Percentiles rank a stretch among this genome's conserved stretches.
phyloP scores from a whole-genome alignment of 352 stramenopile genomes.

The Phytopythium oedochilum region DNA sequence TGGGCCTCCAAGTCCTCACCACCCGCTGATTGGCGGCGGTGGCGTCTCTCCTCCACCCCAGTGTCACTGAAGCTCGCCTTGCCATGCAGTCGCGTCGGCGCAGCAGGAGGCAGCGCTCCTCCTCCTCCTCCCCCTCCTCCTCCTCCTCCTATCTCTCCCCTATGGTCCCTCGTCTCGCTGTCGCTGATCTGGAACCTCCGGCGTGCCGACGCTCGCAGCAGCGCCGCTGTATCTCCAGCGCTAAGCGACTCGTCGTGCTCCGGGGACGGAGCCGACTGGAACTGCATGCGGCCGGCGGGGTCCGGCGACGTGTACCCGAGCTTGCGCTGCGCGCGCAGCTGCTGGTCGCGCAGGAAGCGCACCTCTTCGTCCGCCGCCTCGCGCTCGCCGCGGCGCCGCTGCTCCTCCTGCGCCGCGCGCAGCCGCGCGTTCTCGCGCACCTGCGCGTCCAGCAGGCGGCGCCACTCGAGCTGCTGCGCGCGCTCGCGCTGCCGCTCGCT shows the following conservation, averaged over 20 bases:
- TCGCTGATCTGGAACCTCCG: constrained; percentile 14
- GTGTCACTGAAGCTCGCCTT: background rate
- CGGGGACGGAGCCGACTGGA: constrained; percentile 13
- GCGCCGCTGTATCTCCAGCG: constrained; percentile 7
- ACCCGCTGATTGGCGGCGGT: background rate
- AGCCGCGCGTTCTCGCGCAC: constrained; percentile 64
- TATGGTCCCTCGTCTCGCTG: too few species aligned
- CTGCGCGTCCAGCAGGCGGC: constrained; percentile 61
- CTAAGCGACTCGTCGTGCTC: background rate
- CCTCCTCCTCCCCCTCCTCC: background rate
- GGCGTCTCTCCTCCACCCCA: background rate
- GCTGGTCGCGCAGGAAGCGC: constrained; percentile 43
- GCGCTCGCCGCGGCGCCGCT: constrained; percentile 28
- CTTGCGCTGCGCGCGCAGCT: constrained; percentile 57
- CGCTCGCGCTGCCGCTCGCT: constrained; percentile 55
- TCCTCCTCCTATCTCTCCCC: too few species aligned
- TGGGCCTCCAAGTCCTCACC: too few species aligned
- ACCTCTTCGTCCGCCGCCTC: constrained; percentile 47
- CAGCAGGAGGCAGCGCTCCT: constrained; percentile 17
- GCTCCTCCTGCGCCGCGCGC: constrained; percentile 34
- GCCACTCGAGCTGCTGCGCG: constrained; percentile 70
- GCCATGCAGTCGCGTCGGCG: constrained; percentile 14
- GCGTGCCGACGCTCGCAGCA: constrained; percentile 4
- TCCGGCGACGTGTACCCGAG: constrained; percentile 18
- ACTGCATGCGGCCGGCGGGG: constrained; percentile 5